Base-by-base conservation (phyloP, 768 basidiomycete species). In the Lenzites betulinus region DNA sequence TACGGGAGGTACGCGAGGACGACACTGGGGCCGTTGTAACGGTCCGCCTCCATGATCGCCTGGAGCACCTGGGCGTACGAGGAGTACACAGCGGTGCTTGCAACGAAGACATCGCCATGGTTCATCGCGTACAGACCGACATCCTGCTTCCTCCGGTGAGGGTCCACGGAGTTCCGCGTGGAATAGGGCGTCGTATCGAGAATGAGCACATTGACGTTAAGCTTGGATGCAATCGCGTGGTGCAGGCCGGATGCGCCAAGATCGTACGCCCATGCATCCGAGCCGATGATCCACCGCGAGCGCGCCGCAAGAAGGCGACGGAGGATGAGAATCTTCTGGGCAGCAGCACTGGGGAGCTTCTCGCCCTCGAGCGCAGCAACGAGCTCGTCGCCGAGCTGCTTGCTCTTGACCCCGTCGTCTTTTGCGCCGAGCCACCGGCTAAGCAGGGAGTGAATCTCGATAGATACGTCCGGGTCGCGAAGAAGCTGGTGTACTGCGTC, bases 81-180 rank as follows among this genome's bases (percentile, higher is more conserved):
- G 26, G 94, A 92, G 77, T 96, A 98, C 60, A 98, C 88, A 4
- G 97, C 97, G 36, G 96, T 83, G 68, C 92, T 94, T 9, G 95
- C 95, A 56, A 97, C 97, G 71, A 92, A 99, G 60, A 95, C 93
- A 70, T 95, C 90, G 12, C 96, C 96, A 73, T 97, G 90, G 77
- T 97, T 98, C 90, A 98, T 95, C 25, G 96, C 97, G 69, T 99
- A 99, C 51, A 99, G 79, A 2, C 96, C 97, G 51, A 95, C 90
- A 73, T 99, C 97, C 69, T 94, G 95, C 77, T 98, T 98, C 58
- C 94, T 82, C 60, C 92, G 86, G 62, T 83, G 80, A 11, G 85
- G 87, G 65, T 90, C 90, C 6, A 76, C 79, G 25, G 80, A 74
- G 69, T 88, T 85, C 54, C 93, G 88, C 36, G 86, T 75, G 2